These are phyloP conservation scores for Penicillium brasilianum DNA, from an alignment of 2,329 filamentous ascomycete genomes.

Conservation along the genomic window DNA sequence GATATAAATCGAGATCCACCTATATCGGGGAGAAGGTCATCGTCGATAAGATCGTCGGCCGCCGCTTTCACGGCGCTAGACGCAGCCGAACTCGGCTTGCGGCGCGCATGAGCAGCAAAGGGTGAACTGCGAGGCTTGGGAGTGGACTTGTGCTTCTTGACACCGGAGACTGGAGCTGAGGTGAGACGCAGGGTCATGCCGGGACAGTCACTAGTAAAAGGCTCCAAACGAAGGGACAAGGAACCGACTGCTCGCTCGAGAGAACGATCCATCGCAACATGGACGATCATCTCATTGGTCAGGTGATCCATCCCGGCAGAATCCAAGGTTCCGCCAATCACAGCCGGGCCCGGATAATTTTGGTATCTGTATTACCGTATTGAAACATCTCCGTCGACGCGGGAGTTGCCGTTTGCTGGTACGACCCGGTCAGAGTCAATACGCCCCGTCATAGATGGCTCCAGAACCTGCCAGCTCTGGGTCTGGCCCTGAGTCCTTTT, in stretches of 20 bases:
- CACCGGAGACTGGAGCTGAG: conserved; percentile 53
- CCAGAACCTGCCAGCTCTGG: neutral
- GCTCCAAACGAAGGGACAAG: neutral
- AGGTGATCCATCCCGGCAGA: conserved; percentile 17
- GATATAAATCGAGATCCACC: conserved; percentile 58
- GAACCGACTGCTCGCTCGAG: neutral
- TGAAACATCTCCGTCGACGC: neutral
- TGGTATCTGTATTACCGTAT: conserved; percentile 24
- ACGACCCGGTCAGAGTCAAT: conserved; percentile 4
- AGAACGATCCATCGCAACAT: neutral
- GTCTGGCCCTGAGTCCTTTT: conserved; percentile 2
- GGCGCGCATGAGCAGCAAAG: conserved; percentile 48
- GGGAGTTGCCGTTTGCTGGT: conserved; percentile 7
- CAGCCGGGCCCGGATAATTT: conserved; percentile 8
- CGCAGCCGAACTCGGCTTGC: conserved; percentile 43
- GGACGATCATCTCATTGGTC: conserved; percentile 24
- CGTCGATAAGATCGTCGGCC: conserved; percentile 30
- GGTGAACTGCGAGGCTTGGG: conserved; percentile 43
- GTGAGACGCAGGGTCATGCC: conserved; percentile 56
- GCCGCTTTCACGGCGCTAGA: conserved; percentile 30
- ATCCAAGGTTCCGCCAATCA: conserved; percentile 13
- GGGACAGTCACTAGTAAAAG: conserved; percentile 1
- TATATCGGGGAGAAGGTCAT: conserved; percentile 56
- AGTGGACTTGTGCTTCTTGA: conserved; percentile 47
- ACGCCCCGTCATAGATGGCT: conserved; percentile 6